These are phyloP conservation scores for Boletellus emodensis DNA, from an alignment of 768 basidiomycete genomes.

Conservation along the genomic window DNA sequence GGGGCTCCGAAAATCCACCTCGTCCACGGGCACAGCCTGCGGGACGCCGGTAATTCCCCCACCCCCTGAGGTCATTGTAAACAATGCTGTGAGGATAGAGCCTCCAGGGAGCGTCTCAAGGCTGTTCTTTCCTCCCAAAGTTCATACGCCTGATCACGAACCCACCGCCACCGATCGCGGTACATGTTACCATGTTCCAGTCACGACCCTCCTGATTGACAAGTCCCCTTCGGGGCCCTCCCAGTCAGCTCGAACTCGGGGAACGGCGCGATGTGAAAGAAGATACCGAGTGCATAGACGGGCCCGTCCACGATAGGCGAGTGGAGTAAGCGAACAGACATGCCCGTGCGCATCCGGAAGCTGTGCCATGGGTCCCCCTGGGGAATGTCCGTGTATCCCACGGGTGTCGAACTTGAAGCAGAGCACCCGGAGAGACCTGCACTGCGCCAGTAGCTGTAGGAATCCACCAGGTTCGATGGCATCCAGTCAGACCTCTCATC, in stretches of 20 bases:
- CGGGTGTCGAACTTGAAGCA: conserved; percentile 2
- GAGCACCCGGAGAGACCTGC: conserved; percentile 8
- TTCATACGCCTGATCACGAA: not conserved
- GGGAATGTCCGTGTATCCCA: conserved; percentile 8
- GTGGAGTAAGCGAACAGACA: not conserved
- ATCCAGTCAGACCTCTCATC: conserved; percentile 1
- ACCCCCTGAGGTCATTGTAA: too few relatives aligned
- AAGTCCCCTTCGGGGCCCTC: not conserved
- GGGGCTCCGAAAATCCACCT: too few relatives aligned
- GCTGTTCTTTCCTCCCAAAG: conserved; percentile 1
- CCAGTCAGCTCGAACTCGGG: conserved; percentile 1
- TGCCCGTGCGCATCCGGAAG: not conserved
- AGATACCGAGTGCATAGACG: conserved; percentile 8
- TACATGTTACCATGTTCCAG: not conserved
- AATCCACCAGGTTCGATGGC: not conserved
- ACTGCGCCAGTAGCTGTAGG: conserved; percentile 9
- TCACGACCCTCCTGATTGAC: not conserved
- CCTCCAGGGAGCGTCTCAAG: conserved; percentile 6
- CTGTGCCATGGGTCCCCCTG: conserved; percentile 12
- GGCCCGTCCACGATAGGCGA: conserved; percentile 3
- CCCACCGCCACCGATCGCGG: conserved; percentile 3
- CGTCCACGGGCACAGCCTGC: too few relatives aligned
- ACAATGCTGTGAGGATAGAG: not conserved
- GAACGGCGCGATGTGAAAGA: conserved; percentile 9
- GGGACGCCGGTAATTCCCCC: too few relatives aligned